phyloP scores from a whole-genome alignment of 192 early-diverging fungal species.

The Rhizophagus sp. region DNA sequence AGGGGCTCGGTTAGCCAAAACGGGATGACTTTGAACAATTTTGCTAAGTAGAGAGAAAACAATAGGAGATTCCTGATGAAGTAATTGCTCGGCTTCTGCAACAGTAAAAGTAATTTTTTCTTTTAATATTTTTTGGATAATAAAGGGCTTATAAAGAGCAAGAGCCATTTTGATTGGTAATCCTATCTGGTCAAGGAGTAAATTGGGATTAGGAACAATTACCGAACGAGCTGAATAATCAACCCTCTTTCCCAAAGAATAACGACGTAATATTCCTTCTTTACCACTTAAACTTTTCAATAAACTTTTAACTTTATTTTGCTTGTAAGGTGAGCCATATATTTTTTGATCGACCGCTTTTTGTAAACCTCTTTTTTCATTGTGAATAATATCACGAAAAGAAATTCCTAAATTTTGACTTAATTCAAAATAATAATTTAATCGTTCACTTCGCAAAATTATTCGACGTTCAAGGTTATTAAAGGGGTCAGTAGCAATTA shows the following conservation, averaged over 20 bases:
- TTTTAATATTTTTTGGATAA: slow-evolving; percentile 23
- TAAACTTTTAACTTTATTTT: slow-evolving; percentile 20
- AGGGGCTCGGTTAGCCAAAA: slow-evolving; percentile 6
- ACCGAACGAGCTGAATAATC: slow-evolving; percentile 26
- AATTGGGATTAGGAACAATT: slow-evolving; percentile 22
- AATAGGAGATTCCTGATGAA: background rate
- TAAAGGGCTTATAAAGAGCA: slow-evolving; percentile 15
- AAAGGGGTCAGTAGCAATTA: too few relatives aligned
- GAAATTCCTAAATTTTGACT: background rate
- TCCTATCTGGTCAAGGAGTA: background rate
- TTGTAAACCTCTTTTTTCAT: slow-evolving; percentile 21
- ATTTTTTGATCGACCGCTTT: slow-evolving; percentile 9
- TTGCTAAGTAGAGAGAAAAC: slow-evolving; percentile 1
- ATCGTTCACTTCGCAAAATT: background rate
- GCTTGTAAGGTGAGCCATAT: background rate
- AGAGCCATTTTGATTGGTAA: slow-evolving; percentile 25
- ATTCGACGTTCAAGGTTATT: background rate
- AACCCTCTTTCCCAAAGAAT: slow-evolving; percentile 21
- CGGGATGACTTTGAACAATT: slow-evolving; percentile 11
- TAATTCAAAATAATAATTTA: slow-evolving; percentile 8
- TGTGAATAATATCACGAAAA: slow-evolving; percentile 20
- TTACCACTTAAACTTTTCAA: slow-evolving; percentile 27
- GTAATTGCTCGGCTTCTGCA: slow-evolving; percentile 13
- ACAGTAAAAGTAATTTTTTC: slow-evolving; percentile 23
- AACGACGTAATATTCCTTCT: slow-evolving; percentile 12